Base-by-base conservation (phyloP, 768 basidiomycete species). In the Podaxis sp. region DNA sequence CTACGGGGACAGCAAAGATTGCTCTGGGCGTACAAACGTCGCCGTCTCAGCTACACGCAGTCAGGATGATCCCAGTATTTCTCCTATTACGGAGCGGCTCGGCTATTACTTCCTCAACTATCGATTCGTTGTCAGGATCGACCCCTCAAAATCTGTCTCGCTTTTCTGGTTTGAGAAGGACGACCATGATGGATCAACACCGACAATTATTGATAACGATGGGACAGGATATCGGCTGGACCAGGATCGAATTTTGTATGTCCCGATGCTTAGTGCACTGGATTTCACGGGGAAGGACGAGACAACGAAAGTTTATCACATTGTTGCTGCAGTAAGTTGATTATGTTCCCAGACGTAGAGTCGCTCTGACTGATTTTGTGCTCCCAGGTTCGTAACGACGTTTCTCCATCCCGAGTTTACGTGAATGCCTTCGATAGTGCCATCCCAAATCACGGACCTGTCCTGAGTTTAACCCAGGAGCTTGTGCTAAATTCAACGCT, bases 111-210 rank as follows among this genome's bases (percentile, higher is more conserved):
- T 76, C 15, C 66, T 74, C 28, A 69, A 72, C 50, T 80, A 76
- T 61, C 67, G 74, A 46, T 77, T 79, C 62, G 62, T 73, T 22
- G 73, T 73, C 22, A 70, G 72, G 15, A 69, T 79, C 58, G 68
- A 77, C 56, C 58, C 72, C 13, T 59, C 70, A 1, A 67, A 64
- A 24, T 78, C 78, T 12, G 68, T 79, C 40, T 75, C 76, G 3
- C 73, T 70, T 33, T 80, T 80, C 67, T 80, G 77, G 78, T 80
- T 80, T 64, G 70, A 72, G 5, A 73, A 78, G 6, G 71, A 78
- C 56, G 73, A 77, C 52, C 66, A 70, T 17, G 68, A 76, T 56
- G 77, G 76, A 10, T 70, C 71, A 17, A 63, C 64, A 3, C 63
- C 72, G 0, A 67, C 66, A 1, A 64, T 65, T 1, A 68, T 77